Base-by-base conservation (phyloP, 106 monocot genomes). In the Triglochin maritima region DNA sequence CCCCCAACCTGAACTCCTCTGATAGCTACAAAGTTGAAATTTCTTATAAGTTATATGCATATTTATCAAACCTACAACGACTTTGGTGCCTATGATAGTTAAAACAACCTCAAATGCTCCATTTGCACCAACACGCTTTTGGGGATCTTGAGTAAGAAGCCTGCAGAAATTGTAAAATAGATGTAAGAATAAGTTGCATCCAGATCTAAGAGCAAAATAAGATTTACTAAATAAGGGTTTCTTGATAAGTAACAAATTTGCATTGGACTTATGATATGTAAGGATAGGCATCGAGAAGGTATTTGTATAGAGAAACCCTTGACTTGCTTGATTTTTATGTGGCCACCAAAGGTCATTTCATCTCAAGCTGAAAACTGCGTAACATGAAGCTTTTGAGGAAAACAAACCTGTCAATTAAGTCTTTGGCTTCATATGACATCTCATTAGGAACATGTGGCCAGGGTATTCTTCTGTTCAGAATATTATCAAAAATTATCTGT, bases 401-500 rank as follows among this genome's bases (percentile, higher is more conserved):
- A 46, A 46, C 74, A 65, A 66, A 86, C 83, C 86, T 86, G 46
- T 86, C 80, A 63, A 86, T 86, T 66, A 86, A 68, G 46, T 83
- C 83, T 72, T 78, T 83, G 56, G 86, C 86, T 12, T 86, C 86
- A 66, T 49, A 72, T 47, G 86, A 86, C 82, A 86, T 83, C 47
- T 86, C 82, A 43, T 57, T 50, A 41, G 86, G 86, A 86, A 86
- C 57, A 64, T 53, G 46, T 64, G 82, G 83, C 86, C 82, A 86
- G 41, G 86, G 86, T 67, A 86, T 83, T 77, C 77, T 86, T 57
- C 75, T 66, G 49, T 83, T 86, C 55, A 86, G 62, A 47, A 86
- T 86, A 53, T 83, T 86, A 49, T 83, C 78, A 67, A 86, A 86
- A 29, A 86, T 86, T 67, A 78, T 78, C 86, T 86, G 83, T 49